Percentiles rank a stretch among this genome's conserved stretches.
Conservation (phyloP, 257 asterid genomes). For the Solanum habrochaites region DNA sequence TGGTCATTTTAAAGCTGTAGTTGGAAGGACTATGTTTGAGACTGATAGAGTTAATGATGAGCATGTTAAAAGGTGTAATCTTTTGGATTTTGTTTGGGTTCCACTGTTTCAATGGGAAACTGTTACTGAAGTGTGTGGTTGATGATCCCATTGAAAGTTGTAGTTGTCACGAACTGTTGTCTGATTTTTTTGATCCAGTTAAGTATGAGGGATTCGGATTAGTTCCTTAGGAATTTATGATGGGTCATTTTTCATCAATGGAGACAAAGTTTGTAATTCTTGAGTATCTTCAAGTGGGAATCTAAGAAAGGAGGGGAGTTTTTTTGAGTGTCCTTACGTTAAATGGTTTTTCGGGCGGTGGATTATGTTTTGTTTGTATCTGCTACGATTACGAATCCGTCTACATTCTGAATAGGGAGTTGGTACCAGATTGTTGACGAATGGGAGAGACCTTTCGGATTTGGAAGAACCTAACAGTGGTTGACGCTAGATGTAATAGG, state of each 20-base stretch:
- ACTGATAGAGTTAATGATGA: slow-evolving; percentile 58
- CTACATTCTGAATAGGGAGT: slow-evolving; percentile 55
- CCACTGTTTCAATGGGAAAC: slow-evolving; percentile 80
- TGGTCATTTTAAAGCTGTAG: slow-evolving; percentile 37
- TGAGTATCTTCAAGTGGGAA: slow-evolving; percentile 88
- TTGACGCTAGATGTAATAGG: slow-evolving; percentile 60
- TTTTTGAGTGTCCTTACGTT: slow-evolving; percentile 55
- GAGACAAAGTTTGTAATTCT: slow-evolving; percentile 31
- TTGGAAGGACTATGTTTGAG: slow-evolving; percentile 94
- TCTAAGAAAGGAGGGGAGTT: slow-evolving; percentile 89
- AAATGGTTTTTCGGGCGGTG: slow-evolving; percentile 45
- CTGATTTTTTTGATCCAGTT: slow-evolving; percentile 47
- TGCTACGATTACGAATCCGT: slow-evolving; percentile 66
- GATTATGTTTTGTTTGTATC: slow-evolving; percentile 46
- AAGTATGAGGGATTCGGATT: slow-evolving; percentile 43
- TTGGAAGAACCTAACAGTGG: slow-evolving; percentile 35
- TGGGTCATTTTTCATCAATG: slow-evolving; percentile 14
- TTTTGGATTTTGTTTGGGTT: slow-evolving; percentile 80
- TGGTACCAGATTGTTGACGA: slow-evolving; percentile 43
- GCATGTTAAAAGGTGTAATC: slow-evolving; percentile 57
- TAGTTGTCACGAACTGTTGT: too few relatives aligned
- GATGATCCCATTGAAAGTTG: slow-evolving; percentile 54
- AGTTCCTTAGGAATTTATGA: slow-evolving; percentile 11
- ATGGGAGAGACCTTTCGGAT: too few relatives aligned
- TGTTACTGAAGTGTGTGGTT: slow-evolving; percentile 59